Base-by-base conservation (phyloP, 2,329 filamentous ascomycete species). In the Alternaria sp. region DNA sequence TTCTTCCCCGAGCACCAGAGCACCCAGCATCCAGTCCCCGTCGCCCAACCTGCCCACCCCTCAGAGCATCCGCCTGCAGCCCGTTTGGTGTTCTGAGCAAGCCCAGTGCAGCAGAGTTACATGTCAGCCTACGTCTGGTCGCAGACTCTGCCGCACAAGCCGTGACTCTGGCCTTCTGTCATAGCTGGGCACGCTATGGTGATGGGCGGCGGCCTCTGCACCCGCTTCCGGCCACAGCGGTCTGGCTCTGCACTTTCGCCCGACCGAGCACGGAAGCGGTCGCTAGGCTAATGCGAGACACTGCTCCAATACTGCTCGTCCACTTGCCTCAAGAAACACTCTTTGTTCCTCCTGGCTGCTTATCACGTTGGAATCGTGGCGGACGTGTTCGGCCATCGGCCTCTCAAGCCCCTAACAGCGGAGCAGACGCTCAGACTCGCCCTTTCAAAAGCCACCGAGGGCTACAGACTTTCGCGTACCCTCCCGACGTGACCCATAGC, bases 171-270 rank as follows among this genome's bases (percentile, higher is more conserved):
- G 45, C 50, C 43, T 53, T 36, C 59, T 52, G 55, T 21, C 45
- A 61, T 32, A 19, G 36, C 59, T 30, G 49, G 21, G 52, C 62
- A 44, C 49, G 52, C 32, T 43, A 30, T 49, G 32, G 46, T 47
- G 21, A 54, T 21, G 25, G 57, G 58, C 66, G 54, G 59, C 67
- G 45, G 61, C 54, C 57, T 59, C 52, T 57, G 53, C 55, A 46
- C 60, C 65, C 59, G 59, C 65, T 62, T 63, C 55, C 61, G 61
- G 66, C 63, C 56, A 65, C 60, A 57, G 55, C 50, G 60, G 50
- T 57, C 36, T 66, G 36, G 57, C 56, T 59, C 26, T 30, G 30
- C 52, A 44, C 30, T 17, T 49, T 44, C 46, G 26, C 60, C 63
- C 50, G 44, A 25, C 63, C 58, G 54, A 17, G 43, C 50, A 52